Conservation (phyloP, 768 basidiomycete genomes). For the Boletus subcaerulescens region DNA sequence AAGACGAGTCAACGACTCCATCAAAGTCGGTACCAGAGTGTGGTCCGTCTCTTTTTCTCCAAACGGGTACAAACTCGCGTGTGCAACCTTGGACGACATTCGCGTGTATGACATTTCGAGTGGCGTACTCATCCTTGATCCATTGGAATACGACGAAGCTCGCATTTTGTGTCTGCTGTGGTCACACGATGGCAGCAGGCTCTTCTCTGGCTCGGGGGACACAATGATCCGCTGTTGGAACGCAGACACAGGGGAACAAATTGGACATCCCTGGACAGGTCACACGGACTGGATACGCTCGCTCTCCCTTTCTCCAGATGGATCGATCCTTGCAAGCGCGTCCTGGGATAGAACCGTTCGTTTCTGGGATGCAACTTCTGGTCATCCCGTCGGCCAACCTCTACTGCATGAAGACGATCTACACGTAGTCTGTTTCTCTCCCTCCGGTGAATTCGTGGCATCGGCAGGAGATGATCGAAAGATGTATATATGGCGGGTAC, state of each 20-base stretch:
- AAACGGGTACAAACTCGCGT: neutral
- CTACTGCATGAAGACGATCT: neutral
- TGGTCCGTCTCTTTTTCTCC: neutral
- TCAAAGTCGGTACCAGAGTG: neutral
- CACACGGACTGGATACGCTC: neutral
- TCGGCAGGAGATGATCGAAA: neutral
- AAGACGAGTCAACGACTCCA: neutral
- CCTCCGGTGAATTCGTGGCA: neutral
- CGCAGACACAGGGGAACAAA: neutral
- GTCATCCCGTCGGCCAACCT: neutral
- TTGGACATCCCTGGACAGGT: neutral
- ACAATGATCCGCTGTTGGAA: constrained; percentile 12
- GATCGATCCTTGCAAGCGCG: constrained; percentile 6
- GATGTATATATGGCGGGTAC: neutral
- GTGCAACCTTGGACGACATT: neutral
- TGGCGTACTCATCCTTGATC: neutral
- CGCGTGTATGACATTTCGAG: neutral
- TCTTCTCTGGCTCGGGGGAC: neutral
- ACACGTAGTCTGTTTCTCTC: neutral
- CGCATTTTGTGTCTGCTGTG: neutral
- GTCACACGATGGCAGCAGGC: neutral
- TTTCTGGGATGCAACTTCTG: constrained; percentile 5
- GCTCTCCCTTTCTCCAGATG: constrained; percentile 1
- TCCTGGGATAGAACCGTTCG: constrained; percentile 3
- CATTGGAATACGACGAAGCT: neutral